phyloP scores from a whole-genome alignment of 495 filamentous ascomycete species.

The Pseudevernia furfuracea region DNA sequence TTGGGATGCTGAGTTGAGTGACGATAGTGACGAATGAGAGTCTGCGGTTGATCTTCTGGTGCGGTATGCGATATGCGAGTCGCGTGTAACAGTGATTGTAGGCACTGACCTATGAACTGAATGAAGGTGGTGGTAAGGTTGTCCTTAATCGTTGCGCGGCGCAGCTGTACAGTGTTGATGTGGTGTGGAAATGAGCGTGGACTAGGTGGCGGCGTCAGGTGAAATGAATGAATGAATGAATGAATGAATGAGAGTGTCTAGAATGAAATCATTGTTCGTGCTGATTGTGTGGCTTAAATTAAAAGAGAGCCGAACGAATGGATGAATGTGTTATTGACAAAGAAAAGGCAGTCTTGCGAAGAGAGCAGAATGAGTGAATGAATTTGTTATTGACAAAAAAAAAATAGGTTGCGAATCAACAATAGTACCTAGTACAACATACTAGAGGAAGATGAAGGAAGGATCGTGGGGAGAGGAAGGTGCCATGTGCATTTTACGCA shows the following conservation, averaged over 20 bases:
- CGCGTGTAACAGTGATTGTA: not conserved
- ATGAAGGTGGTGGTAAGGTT: constrained; percentile 1
- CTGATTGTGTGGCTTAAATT: not conserved
- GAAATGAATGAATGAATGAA: not conserved
- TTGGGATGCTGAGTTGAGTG: not conserved
- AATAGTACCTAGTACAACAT: too few relatives aligned
- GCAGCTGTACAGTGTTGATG: not conserved
- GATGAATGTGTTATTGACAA: not conserved
- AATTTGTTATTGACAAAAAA: not conserved
- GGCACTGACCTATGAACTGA: not conserved
- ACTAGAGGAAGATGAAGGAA: not conserved
- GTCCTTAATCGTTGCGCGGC: not conserved
- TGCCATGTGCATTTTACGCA: not conserved
- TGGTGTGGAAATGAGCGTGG: not conserved
- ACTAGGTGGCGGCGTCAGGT: not conserved
- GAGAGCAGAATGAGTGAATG: not conserved
- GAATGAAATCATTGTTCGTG: not conserved
- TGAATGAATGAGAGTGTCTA: constrained; percentile 1
- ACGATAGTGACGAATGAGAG: not conserved
- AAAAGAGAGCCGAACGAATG: not conserved
- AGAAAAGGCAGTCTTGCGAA: too few relatives aligned
- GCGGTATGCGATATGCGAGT: not conserved
- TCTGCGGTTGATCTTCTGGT: not conserved
- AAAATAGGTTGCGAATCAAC: not conserved
- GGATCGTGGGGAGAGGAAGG: not conserved